phyloP scores from a whole-genome alignment of 495 filamentous ascomycete species.

The Xeromyces bisporus region DNA sequence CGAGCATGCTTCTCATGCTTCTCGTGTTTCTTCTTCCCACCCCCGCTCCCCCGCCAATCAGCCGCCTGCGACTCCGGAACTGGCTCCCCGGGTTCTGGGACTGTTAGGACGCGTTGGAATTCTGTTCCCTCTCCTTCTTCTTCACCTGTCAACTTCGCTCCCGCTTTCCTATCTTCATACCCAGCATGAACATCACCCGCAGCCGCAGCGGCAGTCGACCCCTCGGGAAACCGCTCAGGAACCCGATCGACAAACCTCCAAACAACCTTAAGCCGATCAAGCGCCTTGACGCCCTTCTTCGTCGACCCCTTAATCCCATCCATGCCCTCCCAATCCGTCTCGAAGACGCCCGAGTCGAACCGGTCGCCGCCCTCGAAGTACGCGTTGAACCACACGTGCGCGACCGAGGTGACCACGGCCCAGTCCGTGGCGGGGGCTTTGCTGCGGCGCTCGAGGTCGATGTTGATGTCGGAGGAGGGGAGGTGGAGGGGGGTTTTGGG shows the following conservation, averaged over 20 bases:
- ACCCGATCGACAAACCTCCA: slow-evolving; percentile 41
- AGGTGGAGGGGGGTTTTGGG: slow-evolving; percentile 48
- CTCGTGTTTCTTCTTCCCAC: too few species aligned
- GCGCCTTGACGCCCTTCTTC: slow-evolving; percentile 61
- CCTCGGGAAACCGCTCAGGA: slow-evolving; percentile 2
- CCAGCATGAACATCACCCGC: too few species aligned
- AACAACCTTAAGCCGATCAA: slow-evolving; percentile 74
- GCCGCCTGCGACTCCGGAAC: slow-evolving; percentile 50
- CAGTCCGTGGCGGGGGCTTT: slow-evolving; percentile 55
- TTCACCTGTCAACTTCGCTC: slow-evolving; percentile 5
- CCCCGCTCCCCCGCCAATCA: slow-evolving; percentile 60
- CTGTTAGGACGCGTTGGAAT: slow-evolving; percentile 30
- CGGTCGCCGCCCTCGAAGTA: slow-evolving; percentile 79
- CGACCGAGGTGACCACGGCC: slow-evolving; percentile 81
- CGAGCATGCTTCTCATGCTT: too few species aligned
- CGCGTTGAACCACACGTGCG: slow-evolving; percentile 91
- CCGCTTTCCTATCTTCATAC: slow-evolving; percentile 7
- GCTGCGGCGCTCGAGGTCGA: slow-evolving; percentile 69
- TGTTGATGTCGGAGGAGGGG: slow-evolving; percentile 71
- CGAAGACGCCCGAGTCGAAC: slow-evolving; percentile 40
- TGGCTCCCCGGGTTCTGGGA: slow-evolving; percentile 43
- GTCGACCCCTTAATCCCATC: slow-evolving; percentile 66
- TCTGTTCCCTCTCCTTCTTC: slow-evolving; percentile 7
- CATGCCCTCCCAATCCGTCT: slow-evolving; percentile 47
- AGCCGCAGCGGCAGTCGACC: too few species aligned